These are phyloP conservation scores for Sclerotinia nivalis DNA, from an alignment of 2,329 filamentous ascomycete species.

Conservation along the genomic window DNA sequence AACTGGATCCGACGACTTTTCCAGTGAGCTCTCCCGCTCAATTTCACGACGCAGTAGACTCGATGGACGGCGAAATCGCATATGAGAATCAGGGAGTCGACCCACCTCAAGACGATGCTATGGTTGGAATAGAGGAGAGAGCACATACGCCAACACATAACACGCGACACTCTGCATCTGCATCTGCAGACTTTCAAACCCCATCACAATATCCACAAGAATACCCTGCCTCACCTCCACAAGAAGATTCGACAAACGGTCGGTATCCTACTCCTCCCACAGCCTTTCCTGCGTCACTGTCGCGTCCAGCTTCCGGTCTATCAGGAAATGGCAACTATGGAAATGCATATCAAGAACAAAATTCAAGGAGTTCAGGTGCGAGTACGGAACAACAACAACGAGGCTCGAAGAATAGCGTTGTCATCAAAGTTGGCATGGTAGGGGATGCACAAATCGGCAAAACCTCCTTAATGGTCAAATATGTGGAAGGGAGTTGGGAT, in stretches of 20 bases:
- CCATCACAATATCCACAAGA: conserved; percentile 37
- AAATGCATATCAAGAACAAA: conserved; percentile 41
- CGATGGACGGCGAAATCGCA: conserved; percentile 51
- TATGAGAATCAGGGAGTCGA: conserved; percentile 39
- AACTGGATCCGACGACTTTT: conserved; percentile 55
- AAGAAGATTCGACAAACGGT: conserved; percentile 35
- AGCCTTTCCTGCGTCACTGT: conserved; percentile 39
- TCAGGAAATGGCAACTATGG: conserved; percentile 40
- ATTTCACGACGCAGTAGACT: conserved; percentile 55
- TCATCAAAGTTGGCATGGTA: conserved; percentile 99
- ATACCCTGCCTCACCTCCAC: conserved; percentile 35
- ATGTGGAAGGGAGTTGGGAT: conserved; percentile 98
- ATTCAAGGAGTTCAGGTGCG: conserved; percentile 35
- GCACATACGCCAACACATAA: conserved; percentile 38
- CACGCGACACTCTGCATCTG: conserved; percentile 39
- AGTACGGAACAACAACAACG: conserved; percentile 29
- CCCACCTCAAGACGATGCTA: conserved; percentile 35
- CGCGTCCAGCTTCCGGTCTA: conserved; percentile 41
- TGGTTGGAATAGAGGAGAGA: conserved; percentile 38
- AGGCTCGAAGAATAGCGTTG: conserved; percentile 65
- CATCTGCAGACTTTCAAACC: conserved; percentile 41
- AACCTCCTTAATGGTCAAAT: conserved; percentile 99
- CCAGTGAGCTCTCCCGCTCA: conserved; percentile 53
- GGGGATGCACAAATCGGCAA: conserved; percentile 99
- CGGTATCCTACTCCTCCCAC: conserved; percentile 41